Evolutionary conservation across 2,329 filamentous ascomycete genomes (phyloP).

Genomic region (Cercospora janseana): DNA sequence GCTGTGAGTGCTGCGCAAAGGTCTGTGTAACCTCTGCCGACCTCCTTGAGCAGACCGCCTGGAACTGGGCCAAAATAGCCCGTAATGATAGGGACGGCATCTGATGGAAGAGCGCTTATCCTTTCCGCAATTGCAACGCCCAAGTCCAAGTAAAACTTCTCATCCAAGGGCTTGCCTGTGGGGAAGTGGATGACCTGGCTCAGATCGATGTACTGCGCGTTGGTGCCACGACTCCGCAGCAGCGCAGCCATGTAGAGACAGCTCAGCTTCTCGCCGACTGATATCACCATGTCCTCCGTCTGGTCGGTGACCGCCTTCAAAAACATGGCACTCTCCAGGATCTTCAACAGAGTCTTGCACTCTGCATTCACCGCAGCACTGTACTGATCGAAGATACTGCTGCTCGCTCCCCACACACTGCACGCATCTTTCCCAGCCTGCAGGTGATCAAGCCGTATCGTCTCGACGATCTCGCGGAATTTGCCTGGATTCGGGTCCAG

Average conservation of each 20-base stretch:
- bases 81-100: constrained; percentile 58
- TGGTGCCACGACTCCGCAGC: constrained; percentile 74
- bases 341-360: constrained; percentile 77
- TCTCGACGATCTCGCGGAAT: constrained; percentile 72
- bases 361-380: constrained; percentile 69
- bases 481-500: constrained; percentile 45
- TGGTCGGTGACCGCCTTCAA: constrained; percentile 53
- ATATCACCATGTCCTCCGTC: constrained; percentile 72
- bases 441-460: constrained; percentile 80
- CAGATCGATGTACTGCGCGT: constrained; percentile 86
- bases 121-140: constrained; percentile 43
- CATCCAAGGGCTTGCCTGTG: constrained; percentile 44
- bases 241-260: constrained; percentile 87
- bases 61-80: constrained; percentile 95
- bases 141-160: constrained; percentile 48
- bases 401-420: constrained; percentile 27
- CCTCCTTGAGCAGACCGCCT: constrained; percentile 83
- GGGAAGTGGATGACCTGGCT: constrained; percentile 72
- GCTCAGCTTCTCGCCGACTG: constrained; percentile 92
- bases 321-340: constrained; percentile 61
- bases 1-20: constrained; percentile 89
- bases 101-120: constrained; percentile 45
- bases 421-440: constrained; percentile 60
- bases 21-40: constrained; percentile 95
- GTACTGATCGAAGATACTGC: constrained; percentile 53